Evolutionary conservation across 2,329 filamentous ascomycete genomes (phyloP).

Genomic region (Cephalotrichum gorgonifer): DNA sequence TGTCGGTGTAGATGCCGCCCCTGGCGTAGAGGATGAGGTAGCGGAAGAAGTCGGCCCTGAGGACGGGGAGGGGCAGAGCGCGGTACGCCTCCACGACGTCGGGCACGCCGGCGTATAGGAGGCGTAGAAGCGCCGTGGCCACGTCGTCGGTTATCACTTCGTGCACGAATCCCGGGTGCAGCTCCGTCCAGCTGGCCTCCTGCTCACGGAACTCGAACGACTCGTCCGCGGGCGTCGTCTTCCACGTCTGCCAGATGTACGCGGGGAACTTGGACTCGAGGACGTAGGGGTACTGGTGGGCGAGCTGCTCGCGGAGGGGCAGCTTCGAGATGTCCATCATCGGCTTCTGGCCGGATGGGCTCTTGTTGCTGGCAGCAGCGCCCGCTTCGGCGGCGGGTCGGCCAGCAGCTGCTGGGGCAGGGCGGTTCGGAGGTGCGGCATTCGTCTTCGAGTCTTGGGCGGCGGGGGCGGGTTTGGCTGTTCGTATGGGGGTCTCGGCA

Average conservation of each 20-base stretch:
- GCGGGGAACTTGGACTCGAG: slow-evolving; percentile 81
- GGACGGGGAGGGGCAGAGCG: slow-evolving; percentile 60
- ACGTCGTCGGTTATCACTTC: slow-evolving; percentile 93
- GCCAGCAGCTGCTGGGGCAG: slow-evolving; percentile 12
- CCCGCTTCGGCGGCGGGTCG: slow-evolving; percentile 10
- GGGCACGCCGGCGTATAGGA: slow-evolving; percentile 76
- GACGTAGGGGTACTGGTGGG: slow-evolving; percentile 91
- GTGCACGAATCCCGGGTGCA: slow-evolving; percentile 87
- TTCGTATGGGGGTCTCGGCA: slow-evolving; percentile 17
- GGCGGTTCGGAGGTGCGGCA: slow-evolving; percentile 3
- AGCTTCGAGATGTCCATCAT: slow-evolving; percentile 62
- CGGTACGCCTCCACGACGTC: slow-evolving; percentile 71
- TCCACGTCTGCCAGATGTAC: slow-evolving; percentile 99
- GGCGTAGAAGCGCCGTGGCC: slow-evolving; percentile 67
- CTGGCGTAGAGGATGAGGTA: slow-evolving; percentile 57
- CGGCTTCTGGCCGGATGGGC: slow-evolving; percentile 41
- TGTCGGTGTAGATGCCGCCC: slow-evolving; percentile 70
- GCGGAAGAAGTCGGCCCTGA: slow-evolving; percentile 72
- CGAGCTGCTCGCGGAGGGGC: slow-evolving; percentile 69
- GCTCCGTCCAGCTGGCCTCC: slow-evolving; percentile 80
- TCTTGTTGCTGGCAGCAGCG: slow-evolving; percentile 10
- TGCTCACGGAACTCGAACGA: slow-evolving; percentile 73
- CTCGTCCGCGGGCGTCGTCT: slow-evolving; percentile 65
- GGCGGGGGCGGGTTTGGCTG: slow-evolving; percentile 20
- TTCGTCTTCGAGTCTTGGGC: slow-evolving; percentile 13